phyloP scores from a whole-genome alignment of 371 early-diverging fungal species.

The Quaeritorhiza haematococci region DNA sequence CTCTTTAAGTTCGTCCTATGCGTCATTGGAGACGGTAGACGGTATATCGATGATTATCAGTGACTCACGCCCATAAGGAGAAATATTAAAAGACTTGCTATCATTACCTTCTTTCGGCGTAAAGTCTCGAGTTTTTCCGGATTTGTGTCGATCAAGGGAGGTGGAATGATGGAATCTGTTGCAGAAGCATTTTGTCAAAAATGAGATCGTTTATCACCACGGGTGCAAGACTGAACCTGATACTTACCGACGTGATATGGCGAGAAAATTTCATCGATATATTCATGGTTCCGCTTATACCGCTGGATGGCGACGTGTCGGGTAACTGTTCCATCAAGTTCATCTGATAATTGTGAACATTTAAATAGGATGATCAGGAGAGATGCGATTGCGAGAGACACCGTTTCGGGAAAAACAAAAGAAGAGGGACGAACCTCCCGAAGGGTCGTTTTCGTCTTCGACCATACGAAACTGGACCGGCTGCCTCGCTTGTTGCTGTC shows the following conservation, averaged over 20 bases:
- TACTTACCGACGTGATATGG: conserved; percentile 54
- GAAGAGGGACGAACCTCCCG: conserved; percentile 10
- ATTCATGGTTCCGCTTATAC: conserved; percentile 76
- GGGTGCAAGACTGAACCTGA: background rate
- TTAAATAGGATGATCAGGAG: no score
- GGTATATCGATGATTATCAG: no score
- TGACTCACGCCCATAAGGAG: no score
- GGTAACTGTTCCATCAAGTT: conserved; percentile 61
- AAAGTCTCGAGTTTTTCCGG: no score
- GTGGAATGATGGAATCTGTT: no score
- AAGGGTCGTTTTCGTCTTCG: conserved; percentile 18
- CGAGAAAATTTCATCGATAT: conserved; percentile 70
- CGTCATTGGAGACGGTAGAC: no score
- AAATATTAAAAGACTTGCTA: no score
- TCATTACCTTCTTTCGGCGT: no score
- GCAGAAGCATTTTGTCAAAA: no score
- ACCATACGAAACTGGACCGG: conserved; percentile 1
- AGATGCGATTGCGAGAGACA: background rate
- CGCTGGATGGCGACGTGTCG: conserved; percentile 71
- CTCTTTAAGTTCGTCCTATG: no score
- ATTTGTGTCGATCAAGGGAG: no score
- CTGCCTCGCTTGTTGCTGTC: conserved; percentile 5
- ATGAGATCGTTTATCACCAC: no score
- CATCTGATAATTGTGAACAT: conserved; percentile 40
- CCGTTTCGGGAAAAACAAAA: background rate